Percentiles rank a stretch among this genome's conserved stretches.
Conservation (phyloP, 345 rosid species). For the Excoecaria agallocha region DNA sequence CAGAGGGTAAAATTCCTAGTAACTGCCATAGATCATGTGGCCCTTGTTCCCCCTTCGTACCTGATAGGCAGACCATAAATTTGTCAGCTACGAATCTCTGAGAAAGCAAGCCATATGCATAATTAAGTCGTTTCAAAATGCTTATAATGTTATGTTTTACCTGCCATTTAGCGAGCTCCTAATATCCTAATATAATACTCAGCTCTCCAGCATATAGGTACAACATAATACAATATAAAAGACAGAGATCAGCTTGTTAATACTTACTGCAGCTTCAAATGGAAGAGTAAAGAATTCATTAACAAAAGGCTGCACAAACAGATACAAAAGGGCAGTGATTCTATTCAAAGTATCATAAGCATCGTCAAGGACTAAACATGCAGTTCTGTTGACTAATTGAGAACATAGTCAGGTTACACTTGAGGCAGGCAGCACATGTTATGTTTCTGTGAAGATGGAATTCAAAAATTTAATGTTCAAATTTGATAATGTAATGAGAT, state of each 20-base stretch:
- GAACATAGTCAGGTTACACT: conserved; percentile 5
- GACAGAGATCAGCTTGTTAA: neutral
- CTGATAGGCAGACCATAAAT: neutral
- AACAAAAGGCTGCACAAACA: neutral
- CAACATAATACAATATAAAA: neutral
- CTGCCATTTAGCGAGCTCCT: neutral
- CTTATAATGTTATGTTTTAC: neutral
- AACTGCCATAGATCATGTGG: conserved; percentile 5
- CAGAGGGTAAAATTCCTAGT: neutral
- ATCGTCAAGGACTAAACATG: conserved; percentile 5
- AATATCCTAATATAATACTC: neutral
- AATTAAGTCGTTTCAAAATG: neutral
- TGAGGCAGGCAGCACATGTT: conserved; percentile 13
- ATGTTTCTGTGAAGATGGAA: conserved; percentile 1
- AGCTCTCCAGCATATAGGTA: neutral
- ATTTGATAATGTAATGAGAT: neutral
- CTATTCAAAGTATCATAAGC: neutral
- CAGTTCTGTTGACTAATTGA: neutral
- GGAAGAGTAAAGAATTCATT: neutral
- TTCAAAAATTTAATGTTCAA: too few species aligned
- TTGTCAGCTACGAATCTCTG: too few species aligned
- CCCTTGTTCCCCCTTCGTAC: neutral
- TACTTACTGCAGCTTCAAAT: neutral
- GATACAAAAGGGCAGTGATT: neutral
- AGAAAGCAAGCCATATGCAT: neutral